Base-by-base conservation (phyloP, 1,284 basidiomycete species). In the Puccinia coronata region DNA sequence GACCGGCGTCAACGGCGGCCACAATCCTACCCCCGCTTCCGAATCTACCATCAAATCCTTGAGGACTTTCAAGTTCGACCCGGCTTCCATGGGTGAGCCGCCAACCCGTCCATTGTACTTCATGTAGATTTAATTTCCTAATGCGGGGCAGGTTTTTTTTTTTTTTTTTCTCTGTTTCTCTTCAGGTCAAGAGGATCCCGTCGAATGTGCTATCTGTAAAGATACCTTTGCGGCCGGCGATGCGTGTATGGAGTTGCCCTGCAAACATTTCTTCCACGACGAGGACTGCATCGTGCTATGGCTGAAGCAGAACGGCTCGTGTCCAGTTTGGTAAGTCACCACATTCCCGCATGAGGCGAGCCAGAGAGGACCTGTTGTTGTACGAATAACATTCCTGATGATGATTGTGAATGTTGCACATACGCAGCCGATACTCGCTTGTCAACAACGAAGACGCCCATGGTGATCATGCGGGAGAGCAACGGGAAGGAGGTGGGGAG, bases 271-370 rank as follows among this genome's bases (percentile, higher is more conserved):
- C 4, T 94, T 93, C 87, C 93, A 94, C 84, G 69, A 59, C 23
- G 89, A 92, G 83, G 89, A 90, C 23, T 94, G 93, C 84, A 93
- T 94, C 82, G 82, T 91, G 25, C 92, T 92, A 0, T 94, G 93
- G 93, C 87, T 94, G 28, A 92, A 92, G 84, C 91, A 91, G 0
- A 92, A 91, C 82, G 93, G 91, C 4, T 94, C 93, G 53, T 94
- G 93, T 87, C 93, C 93, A 49, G 92, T 93, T 16, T 94, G 93
- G 88, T 89, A 92, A 90, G 92, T 85, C 51, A 90, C 84, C 20
- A 36, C 61, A 8, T 65, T 65, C 9, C n/a, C 4, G 18, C 23
- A 65, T 9, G 34, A 36, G n/a, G 25, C 61, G n/a, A n/a, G n/a
- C n/a, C n/a, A n/a, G n/a, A n/a, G n/a, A n/a, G n/a, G n/a, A n/a